Evolutionary conservation across 148 eudicot genomes (phyloP).

Genomic region (Rhododendron ferrugineum): DNA sequence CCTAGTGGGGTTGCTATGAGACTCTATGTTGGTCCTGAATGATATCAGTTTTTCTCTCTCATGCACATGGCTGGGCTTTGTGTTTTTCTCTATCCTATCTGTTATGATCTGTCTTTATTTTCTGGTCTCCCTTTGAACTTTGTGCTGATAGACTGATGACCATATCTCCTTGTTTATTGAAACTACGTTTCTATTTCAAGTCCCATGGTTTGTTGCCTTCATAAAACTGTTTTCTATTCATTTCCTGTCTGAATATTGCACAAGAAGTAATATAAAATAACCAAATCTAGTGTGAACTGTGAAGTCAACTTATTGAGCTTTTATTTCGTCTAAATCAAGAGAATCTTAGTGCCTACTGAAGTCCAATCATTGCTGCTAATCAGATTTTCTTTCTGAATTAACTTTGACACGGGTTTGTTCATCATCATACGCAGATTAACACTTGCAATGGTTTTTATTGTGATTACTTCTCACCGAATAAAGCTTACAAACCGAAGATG

Average conservation of each 20-base stretch:
- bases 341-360: neutral
- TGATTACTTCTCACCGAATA: slow-evolving; percentile 74
- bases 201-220: neutral
- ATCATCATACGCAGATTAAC: slow-evolving; percentile 48
- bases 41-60: slow-evolving; percentile 8
- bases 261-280: neutral
- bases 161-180: neutral
- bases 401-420: neutral
- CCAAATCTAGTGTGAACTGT: neutral
- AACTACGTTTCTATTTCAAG: neutral
- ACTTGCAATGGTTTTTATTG: slow-evolving; percentile 93
- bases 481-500: slow-evolving; percentile 79
- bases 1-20: slow-evolving; percentile 11
- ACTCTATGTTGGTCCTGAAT: neutral
- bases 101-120: slow-evolving; percentile 12
- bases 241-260: neutral
- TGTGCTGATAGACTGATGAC: slow-evolving; percentile 7
- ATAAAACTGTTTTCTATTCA: neutral
- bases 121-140: neutral
- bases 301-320: neutral
- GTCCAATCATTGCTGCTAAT: neutral
- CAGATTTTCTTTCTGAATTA: neutral
- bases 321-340: neutral
- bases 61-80: slow-evolving; percentile 32
- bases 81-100: slow-evolving; percentile 8